Evolutionary conservation across 352 stramenopile genomes (phyloP).

Genomic region (Globisporangium orthogonon): DNA sequence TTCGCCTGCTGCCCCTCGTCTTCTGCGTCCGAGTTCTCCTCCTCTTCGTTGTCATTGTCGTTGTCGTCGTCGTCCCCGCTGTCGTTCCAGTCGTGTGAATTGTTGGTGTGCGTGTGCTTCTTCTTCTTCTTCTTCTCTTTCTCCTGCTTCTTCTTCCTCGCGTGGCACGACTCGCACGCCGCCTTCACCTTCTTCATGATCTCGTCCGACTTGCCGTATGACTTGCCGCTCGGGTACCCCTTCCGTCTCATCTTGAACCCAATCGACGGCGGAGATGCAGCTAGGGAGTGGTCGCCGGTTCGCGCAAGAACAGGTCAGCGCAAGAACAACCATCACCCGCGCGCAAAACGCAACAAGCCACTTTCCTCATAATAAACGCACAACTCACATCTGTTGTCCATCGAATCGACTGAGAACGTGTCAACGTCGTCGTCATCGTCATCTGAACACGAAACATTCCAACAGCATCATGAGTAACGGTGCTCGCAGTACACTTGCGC

Average conservation of each 20-base stretch:
- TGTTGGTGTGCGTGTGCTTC: not conserved
- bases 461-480: not conserved
- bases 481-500: not conserved
- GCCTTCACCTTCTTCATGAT: conserved; percentile 12
- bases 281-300: not conserved
- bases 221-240: conserved; percentile 9
- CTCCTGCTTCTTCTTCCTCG: conserved; percentile 7
- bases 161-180: conserved; percentile 9
- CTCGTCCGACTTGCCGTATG: conserved; percentile 16
- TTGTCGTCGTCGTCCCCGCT: not conserved
- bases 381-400: conserved; percentile 4
- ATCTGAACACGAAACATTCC: not conserved
- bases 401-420: conserved; percentile 7
- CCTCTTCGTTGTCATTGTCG: conserved; percentile 14
- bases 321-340: too few species aligned
- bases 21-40: conserved; percentile 17
- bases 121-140: not conserved
- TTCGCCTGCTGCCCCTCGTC: conserved; percentile 4
- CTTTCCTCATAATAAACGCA: not conserved
- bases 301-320: not conserved
- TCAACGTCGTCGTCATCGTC: conserved; percentile 22
- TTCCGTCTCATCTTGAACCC: conserved; percentile 7
- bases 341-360: not conserved
- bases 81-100: not conserved
- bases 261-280: conserved; percentile 1